A percentile compares a stretch with the other conserved stretches of the same genome.
These are phyloP conservation scores for Skeletonema potamos DNA, from an alignment of 108 stramenopile species.

Conservation along the genomic window DNA sequence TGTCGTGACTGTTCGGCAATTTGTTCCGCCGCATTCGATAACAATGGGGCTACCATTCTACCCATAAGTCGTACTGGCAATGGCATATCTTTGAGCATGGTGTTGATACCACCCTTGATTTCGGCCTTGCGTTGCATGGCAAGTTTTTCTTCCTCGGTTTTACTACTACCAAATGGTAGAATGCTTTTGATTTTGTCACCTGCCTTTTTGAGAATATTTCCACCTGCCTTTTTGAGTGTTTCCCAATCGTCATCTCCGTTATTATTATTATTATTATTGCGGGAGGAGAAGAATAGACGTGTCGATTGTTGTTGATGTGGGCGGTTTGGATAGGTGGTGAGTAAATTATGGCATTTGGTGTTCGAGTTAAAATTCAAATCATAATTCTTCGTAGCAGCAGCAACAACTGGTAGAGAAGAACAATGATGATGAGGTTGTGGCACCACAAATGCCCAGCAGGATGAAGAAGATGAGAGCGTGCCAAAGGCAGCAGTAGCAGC, in stretches of 20 bases:
- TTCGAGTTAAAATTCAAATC: no score
- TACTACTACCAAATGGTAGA: slow-evolving; percentile 27
- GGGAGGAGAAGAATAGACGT: slow-evolving; percentile 29
- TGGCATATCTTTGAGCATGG: slow-evolving; percentile 71
- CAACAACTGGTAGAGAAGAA: neutral
- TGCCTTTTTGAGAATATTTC: slow-evolving; percentile 41
- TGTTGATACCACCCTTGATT: slow-evolving; percentile 51
- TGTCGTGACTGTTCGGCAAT: slow-evolving; percentile 64
- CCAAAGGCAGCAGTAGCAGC: slow-evolving; percentile 22
- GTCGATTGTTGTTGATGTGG: slow-evolving; percentile 10
- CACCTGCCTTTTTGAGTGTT: slow-evolving; percentile 24
- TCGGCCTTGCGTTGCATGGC: slow-evolving; percentile 50
- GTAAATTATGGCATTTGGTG: neutral
- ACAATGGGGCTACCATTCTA: slow-evolving; percentile 55
- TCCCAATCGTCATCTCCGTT: slow-evolving; percentile 39
- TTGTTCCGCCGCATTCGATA: slow-evolving; percentile 58
- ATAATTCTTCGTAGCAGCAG: neutral
- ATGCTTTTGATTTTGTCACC: slow-evolving; percentile 36
- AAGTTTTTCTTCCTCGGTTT: slow-evolving; percentile 59
- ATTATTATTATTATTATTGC: slow-evolving; percentile 5
- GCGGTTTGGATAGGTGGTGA: neutral
- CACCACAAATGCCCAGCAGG: slow-evolving; percentile 20
- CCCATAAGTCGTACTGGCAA: slow-evolving; percentile 71
- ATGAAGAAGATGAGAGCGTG: slow-evolving; percentile 17
- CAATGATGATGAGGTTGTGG: neutral